phyloP scores from a whole-genome alignment of 2,329 filamentous ascomycete genomes.

The Talaromyces sp. region DNA sequence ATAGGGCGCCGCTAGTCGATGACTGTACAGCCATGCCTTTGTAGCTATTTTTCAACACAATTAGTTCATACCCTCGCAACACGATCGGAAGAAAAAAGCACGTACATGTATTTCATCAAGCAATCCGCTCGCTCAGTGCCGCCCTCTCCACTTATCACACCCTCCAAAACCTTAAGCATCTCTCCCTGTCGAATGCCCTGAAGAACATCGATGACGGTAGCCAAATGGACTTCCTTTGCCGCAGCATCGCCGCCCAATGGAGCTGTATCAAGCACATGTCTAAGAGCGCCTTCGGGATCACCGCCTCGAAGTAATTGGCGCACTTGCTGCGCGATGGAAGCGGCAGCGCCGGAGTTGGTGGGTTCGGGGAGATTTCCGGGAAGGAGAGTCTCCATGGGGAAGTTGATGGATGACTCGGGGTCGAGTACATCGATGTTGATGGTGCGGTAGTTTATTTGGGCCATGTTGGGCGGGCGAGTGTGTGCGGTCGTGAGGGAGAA shows the following conservation, averaged over 20 bases:
- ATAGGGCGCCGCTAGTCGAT: slow-evolving; percentile 43
- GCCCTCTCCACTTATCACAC: slow-evolving; percentile 73
- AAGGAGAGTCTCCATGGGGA: slow-evolving; percentile 79
- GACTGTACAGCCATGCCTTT: slow-evolving; percentile 72
- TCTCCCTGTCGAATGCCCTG: slow-evolving; percentile 95
- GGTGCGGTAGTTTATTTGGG: slow-evolving; percentile 69
- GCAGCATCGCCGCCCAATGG: slow-evolving; percentile 61
- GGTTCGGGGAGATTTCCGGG: slow-evolving; percentile 68
- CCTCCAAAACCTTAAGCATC: slow-evolving; percentile 83
- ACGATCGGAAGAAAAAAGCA: slow-evolving; percentile 24
- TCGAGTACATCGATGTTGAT: slow-evolving; percentile 93
- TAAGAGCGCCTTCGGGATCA: slow-evolving; percentile 81
- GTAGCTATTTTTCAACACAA: slow-evolving; percentile 58
- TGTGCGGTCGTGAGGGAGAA: neutral
- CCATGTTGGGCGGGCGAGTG: slow-evolving; percentile 31
- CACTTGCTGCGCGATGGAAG: slow-evolving; percentile 74
- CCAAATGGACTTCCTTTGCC: slow-evolving; percentile 77
- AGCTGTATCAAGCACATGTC: slow-evolving; percentile 78
- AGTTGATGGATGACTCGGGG: slow-evolving; percentile 87
- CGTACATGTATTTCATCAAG: slow-evolving; percentile 96
- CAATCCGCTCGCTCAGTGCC: slow-evolving; percentile 86
- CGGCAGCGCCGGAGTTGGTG: slow-evolving; percentile 73
- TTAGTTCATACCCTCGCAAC: slow-evolving; percentile 8
- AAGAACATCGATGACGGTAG: slow-evolving; percentile 86
- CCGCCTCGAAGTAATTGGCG: slow-evolving; percentile 83